Evolutionary conservation across 371 early-diverging fungal species (phyloP), one percentile per base, ranked within the genome.

Genomic region (Mucor velutinosus): DNA sequence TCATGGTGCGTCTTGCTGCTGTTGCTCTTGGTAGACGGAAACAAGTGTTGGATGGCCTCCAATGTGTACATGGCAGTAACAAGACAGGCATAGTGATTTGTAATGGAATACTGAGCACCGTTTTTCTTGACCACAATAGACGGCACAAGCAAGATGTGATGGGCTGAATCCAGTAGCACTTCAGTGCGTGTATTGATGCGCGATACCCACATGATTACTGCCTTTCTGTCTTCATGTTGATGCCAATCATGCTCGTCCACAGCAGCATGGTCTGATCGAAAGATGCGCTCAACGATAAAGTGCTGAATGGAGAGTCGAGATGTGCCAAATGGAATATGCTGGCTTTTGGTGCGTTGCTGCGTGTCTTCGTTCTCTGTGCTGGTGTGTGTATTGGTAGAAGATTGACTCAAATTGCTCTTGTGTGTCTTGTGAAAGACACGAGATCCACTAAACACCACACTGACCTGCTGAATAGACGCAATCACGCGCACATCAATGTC

Each of bases 161-260:
- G 37, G 3, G 35, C n/a, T 19, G 58, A 4, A 19, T 51, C 59
- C 17, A 65, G 12, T 7, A 27, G 8, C 29, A 61, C 33, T 15
- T 72, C 74, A 0, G 71, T 61, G 3, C 69, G 47, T 1, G 71
- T 32, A 23, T 70, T 82, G 39, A 75, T 58, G 10, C 58, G 74
- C 3, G 82, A 73, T 21, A 76, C 58, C 82, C 80, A 80, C 23
- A 76, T 47, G 12, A 82, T n/a, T 0, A 77, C 60, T 19, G 60
- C 45, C 10, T 72, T 55, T 27, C 66, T 58, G 0, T 62, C 60
- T 0, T 73, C 58, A 23, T 60, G 35, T 1, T 51, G 33, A 32
- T 67, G 55, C 64, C 60, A 67, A 1, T 35, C 27, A 43, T 25
- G 21, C n/a, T 41, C 45, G 11, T 62, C 51, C 11, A 32, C 6